Evolutionary conservation across 345 rosid species (phyloP).

Genomic region (Aurinia saxatilis): DNA sequence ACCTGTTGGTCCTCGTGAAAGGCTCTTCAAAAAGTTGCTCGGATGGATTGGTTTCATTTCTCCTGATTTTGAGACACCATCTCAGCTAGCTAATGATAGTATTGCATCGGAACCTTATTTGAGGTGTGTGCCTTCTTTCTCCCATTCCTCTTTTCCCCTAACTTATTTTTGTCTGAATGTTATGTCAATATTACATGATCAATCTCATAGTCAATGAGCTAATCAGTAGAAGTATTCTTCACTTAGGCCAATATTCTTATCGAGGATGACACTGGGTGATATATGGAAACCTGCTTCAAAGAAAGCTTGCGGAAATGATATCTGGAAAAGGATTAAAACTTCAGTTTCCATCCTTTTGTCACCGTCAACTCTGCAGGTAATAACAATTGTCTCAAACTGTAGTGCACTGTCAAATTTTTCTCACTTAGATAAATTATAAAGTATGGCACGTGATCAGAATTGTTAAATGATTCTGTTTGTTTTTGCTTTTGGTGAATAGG

Average conservation of each 20-base stretch:
- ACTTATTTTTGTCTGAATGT: neutral
- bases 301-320: slow-evolving; percentile 53
- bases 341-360: slow-evolving; percentile 82
- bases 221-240: slow-evolving; percentile 21
- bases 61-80: slow-evolving; percentile 54
- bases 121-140: slow-evolving; percentile 43
- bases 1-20: slow-evolving; percentile 80
- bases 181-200: neutral
- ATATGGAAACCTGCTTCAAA: slow-evolving; percentile 87
- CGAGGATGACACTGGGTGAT: slow-evolving; percentile 89
- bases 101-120: slow-evolving; percentile 64
- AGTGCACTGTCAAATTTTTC: neutral
- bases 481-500: slow-evolving; percentile 44
- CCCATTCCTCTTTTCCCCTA: neutral
- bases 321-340: slow-evolving; percentile 73
- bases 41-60: slow-evolving; percentile 62
- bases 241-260: slow-evolving; percentile 68
- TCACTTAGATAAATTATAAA: slow-evolving; percentile 6
- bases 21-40: slow-evolving; percentile 70
- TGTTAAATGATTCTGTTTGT: slow-evolving; percentile 10
- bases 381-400: neutral
- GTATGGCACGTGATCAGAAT: neutral
- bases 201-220: neutral
- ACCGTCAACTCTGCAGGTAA: slow-evolving; percentile 85
- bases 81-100: slow-evolving; percentile 41